Conservation (phyloP, 2,329 filamentous ascomycete species). For the Botrytis sinoallii region DNA sequence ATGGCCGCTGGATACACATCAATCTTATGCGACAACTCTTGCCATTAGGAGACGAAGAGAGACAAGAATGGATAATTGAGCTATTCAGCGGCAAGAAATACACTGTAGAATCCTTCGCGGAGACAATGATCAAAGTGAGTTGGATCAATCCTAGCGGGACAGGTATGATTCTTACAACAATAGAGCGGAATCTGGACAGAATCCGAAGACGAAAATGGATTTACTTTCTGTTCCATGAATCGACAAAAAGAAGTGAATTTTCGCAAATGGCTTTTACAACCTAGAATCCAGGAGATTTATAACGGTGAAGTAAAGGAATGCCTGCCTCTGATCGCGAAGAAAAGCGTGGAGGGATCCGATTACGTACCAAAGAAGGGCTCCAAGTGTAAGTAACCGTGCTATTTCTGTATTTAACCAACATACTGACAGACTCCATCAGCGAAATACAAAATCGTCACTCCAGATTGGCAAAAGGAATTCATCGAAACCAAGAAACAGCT, state of each 20-base stretch:
- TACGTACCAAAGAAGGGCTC: neutral
- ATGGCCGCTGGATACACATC: constrained; percentile 2
- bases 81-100: neutral
- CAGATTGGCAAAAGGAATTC: neutral
- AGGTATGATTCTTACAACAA: neutral
- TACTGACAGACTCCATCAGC: neutral
- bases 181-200: neutral
- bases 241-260: neutral
- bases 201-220: neutral
- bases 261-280: neutral
- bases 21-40: neutral
- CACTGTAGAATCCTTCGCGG: neutral
- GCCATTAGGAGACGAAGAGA: neutral
- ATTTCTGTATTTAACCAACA: neutral
- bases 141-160: neutral
- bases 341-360: neutral
- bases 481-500: neutral
- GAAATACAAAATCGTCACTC: neutral
- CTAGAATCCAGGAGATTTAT: neutral
- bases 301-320: neutral
- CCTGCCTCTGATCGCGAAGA: neutral
- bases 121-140: neutral
- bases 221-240: neutral
- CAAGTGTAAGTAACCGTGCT: neutral
- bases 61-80: neutral